Evolutionary conservation across 139 green algal species (phyloP).

Genomic region (Coccomyxa sp.): DNA sequence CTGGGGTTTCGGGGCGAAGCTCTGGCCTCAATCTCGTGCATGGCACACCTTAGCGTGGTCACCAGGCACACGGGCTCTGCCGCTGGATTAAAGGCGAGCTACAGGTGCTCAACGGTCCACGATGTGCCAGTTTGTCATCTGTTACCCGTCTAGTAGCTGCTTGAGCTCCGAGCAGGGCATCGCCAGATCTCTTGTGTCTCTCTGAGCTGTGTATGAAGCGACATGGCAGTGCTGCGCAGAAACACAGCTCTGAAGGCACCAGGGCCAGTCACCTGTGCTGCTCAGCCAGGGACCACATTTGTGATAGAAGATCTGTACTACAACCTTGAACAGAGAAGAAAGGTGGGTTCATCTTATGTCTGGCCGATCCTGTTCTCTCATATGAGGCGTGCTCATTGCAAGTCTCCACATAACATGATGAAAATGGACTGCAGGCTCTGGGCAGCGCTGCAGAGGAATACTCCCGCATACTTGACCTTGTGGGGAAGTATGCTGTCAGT

Average conservation of each 20-base stretch:
- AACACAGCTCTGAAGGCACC: conserved; percentile 58
- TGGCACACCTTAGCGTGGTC: conserved; percentile 86
- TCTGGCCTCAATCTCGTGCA: conserved; percentile 85
- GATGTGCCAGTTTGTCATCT: neutral
- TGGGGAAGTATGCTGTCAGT: conserved; percentile 76
- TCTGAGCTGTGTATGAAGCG: no score
- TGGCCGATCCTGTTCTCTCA: no score
- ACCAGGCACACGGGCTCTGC: conserved; percentile 67
- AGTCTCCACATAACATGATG: neutral
- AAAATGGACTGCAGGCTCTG: conserved; percentile 64
- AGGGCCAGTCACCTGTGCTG: conserved; percentile 69
- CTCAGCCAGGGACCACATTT: conserved; percentile 83
- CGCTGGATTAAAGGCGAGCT: conserved; percentile 34
- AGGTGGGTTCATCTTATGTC: no score
- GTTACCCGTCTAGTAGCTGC: no score
- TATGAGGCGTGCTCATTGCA: neutral
- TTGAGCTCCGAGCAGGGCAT: no score
- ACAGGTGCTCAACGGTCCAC: neutral
- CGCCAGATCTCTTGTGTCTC: no score
- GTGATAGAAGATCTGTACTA: conserved; percentile 95
- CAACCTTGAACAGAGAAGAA: conserved; percentile 78
- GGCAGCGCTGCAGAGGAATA: conserved; percentile 79
- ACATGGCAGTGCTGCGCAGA: no score
- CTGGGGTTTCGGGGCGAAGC: conserved; percentile 96
- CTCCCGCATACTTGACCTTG: conserved; percentile 74